Evolutionary conservation across 2,329 filamentous ascomycete genomes (phyloP).

Genomic region (Bertia moriformis): DNA sequence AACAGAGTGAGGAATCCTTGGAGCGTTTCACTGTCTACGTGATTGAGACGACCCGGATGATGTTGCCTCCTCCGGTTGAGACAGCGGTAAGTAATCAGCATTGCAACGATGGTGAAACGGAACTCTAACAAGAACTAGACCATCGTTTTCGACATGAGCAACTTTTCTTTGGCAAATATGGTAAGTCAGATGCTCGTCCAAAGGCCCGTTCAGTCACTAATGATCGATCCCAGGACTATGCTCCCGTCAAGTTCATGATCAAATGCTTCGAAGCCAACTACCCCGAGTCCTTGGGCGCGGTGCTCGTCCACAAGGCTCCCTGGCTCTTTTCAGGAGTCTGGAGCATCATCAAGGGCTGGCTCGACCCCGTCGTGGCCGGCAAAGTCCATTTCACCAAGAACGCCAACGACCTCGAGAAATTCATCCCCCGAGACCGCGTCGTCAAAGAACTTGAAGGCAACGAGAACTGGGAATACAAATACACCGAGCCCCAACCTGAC

Average conservation of each 20-base stretch:
- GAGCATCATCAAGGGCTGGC: slow-evolving; percentile 62
- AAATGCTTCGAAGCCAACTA: slow-evolving; percentile 70
- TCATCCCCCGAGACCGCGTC: slow-evolving; percentile 42
- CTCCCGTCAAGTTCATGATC: slow-evolving; percentile 65
- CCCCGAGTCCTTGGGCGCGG: slow-evolving; percentile 55
- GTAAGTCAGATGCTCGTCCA: slow-evolving; percentile 12
- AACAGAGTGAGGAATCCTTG: slow-evolving; percentile 16
- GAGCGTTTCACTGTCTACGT: slow-evolving; percentile 22
- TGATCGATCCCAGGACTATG: slow-evolving; percentile 39
- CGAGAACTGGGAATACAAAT: slow-evolving; percentile 52
- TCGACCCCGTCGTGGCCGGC: slow-evolving; percentile 59
- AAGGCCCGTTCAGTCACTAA: not conserved
- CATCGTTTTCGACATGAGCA: slow-evolving; percentile 59
- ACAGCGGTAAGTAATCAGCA: not conserved
- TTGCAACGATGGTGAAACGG: no score
- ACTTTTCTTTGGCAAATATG: slow-evolving; percentile 61
- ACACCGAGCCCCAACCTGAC: slow-evolving; percentile 39
- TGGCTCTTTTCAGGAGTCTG: slow-evolving; percentile 47
- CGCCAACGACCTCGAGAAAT: slow-evolving; percentile 43
- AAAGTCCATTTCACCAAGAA: slow-evolving; percentile 60
- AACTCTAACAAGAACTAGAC: no score
- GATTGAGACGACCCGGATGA: slow-evolving; percentile 18
- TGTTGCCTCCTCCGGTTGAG: slow-evolving; percentile 9
- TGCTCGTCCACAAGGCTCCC: slow-evolving; percentile 62
- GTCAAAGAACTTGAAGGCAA: slow-evolving; percentile 52